phyloP scores from a whole-genome alignment of 169 alveolate species.

The Theileria luwenshuni region DNA sequence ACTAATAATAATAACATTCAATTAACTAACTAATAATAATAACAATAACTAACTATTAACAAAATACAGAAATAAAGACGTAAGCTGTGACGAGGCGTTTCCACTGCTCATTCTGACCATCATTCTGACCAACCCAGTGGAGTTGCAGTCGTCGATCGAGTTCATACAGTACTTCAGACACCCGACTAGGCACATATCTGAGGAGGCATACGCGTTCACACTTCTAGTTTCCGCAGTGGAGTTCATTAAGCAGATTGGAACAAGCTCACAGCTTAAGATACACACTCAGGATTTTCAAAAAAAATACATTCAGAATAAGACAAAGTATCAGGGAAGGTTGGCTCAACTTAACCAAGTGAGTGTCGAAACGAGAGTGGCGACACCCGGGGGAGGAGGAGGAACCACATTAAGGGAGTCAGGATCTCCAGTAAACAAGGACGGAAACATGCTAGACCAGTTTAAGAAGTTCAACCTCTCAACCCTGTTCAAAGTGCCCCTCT shows the following conservation, averaged over 20 bases:
- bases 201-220: conserved; percentile 85
- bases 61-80: conserved; percentile 53
- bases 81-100: conserved; percentile 83
- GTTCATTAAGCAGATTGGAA: conserved; percentile 61
- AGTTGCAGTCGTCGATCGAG: conserved; percentile 77
- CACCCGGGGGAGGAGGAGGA: too few relatives aligned
- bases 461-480: conserved; percentile 53
- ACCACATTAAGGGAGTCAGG: not conserved
- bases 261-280: conserved; percentile 44
- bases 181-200: conserved; percentile 77
- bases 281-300: conserved; percentile 43
- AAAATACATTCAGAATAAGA: conserved; percentile 28
- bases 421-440: conserved; percentile 1
- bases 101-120: conserved; percentile 80
- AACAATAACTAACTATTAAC: too few relatives aligned
- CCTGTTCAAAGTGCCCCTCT: conserved; percentile 29
- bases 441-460: conserved; percentile 28
- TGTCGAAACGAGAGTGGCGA: conserved; percentile 9
- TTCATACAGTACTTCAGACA: conserved; percentile 81
- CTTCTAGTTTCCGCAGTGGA: conserved; percentile 83
- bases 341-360: conserved; percentile 13
- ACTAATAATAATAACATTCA: too few relatives aligned
- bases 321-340: conserved; percentile 37
- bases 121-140: conserved; percentile 81
- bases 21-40: too few relatives aligned